Base-by-base conservation (phyloP, 2,329 filamentous ascomycete genomes). In the Fusarium camptoceras region DNA sequence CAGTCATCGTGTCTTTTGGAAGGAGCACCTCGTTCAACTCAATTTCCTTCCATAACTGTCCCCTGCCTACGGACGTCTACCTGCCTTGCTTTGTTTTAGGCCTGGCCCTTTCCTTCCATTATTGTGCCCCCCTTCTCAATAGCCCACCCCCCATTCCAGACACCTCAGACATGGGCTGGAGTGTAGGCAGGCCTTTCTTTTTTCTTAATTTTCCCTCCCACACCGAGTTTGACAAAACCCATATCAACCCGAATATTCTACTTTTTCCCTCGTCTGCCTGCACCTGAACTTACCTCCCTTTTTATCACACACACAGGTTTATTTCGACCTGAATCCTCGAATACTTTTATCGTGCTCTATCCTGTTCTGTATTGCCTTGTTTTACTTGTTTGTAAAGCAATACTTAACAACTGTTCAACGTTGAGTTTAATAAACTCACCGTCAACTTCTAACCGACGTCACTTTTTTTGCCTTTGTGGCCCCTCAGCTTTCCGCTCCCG, bases 181-280 rank as follows among this genome's bases (percentile, higher is more conserved):
- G 49, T 53, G 49, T 60, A 49, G 50, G 61, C 64, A 67, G 47
- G 49, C 50, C 53, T 70, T 68, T 64, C 64, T 64, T 66, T 71
- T 72, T 72, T 71, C 66, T 71, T 60, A 72, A 66, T 62, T 70
- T 61, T 75, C 43, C 68, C 71, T 74, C 73, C 72, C 73, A 75
- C 73, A 75, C 71, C 73, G 73, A 74, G 55, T 73, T 72, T 75
- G 72, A 68, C 72, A 74, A 75, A 75, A 46, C 56, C 70, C 70
- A 72, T 75, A 74, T 75, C 73, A 75, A 73, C 72, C 72, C 70
- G 66, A 74, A 70, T 74, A 72, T 63, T 63, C 68, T 75, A 49
- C 61, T 65, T 75, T 75, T 72, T 75, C 68, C 65, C 61, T 65
- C 62, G 55, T 55, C 57, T 71, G 68, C 47, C 59, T 73, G 55